phyloP scores from a whole-genome alignment of 169 alveolate genomes.

The Blepharisma undulans region DNA sequence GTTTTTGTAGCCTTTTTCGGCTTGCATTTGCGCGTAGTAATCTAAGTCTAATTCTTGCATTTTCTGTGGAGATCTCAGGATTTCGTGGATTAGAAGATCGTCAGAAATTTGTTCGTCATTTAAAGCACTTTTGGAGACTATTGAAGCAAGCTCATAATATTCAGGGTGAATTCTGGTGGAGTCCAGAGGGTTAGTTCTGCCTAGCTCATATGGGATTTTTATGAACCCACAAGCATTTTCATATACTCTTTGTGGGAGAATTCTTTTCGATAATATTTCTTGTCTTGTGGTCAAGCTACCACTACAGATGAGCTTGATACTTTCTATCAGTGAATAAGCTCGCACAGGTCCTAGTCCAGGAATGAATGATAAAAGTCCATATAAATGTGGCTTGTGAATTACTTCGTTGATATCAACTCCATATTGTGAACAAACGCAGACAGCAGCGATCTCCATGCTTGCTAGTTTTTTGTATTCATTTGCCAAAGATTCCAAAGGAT shows the following conservation, averaged over 20 bases:
- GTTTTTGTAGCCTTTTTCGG: conserved; percentile 39
- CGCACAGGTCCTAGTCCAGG: conserved; percentile 86
- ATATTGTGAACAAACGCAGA: conserved; percentile 60
- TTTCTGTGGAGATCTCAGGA: conserved; percentile 42
- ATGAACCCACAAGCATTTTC: conserved; percentile 54
- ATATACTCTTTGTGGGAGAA: conserved; percentile 39
- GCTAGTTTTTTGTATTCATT: conserved; percentile 34
- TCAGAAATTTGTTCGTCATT: conserved; percentile 44
- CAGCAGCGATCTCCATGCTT: conserved; percentile 50
- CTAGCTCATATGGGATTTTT: conserved; percentile 38
- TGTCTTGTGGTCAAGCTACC: not conserved
- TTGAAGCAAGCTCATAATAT: conserved; percentile 43
- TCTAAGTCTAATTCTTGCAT: conserved; percentile 63
- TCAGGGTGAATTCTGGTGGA: conserved; percentile 66
- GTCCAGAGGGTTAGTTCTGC: conserved; percentile 40
- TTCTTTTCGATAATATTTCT: not conserved
- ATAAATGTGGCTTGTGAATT: conserved; percentile 71
- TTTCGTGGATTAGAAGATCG: conserved; percentile 34
- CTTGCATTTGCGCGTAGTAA: conserved; percentile 55
- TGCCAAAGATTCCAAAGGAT: conserved; percentile 40
- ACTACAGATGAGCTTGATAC: not conserved
- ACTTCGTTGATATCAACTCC: conserved; percentile 81
- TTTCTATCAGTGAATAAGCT: conserved; percentile 57
- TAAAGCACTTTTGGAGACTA: conserved; percentile 41
- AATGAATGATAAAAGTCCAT: conserved; percentile 67